Base-by-base conservation (phyloP, 352 stramenopile species). In the Globisporangium solare region DNA sequence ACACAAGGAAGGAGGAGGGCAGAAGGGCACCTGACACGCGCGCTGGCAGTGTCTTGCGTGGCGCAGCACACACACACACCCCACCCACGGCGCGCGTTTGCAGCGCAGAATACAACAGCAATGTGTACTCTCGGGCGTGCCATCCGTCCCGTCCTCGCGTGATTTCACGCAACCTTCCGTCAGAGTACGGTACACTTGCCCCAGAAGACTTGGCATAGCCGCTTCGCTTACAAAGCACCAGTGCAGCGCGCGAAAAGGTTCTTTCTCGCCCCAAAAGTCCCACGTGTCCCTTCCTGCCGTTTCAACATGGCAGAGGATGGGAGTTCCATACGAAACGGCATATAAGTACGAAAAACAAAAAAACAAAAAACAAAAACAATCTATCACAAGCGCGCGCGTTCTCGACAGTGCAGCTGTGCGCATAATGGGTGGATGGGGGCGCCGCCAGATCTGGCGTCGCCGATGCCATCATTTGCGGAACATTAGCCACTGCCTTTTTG, bases 221-320 rank as follows among this genome's bases (percentile, higher is more conserved):
- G 10, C 27, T 35, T 10, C 27, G 10, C 27, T 11, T 35, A 10
- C 5, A 35, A 35, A 35, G 27, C 5, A 35, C 0, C 4, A 35
- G 27, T 35, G 10, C 27, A 35, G 27, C 27, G 6, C 41, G 22
- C 40, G 24, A 49, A 49, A 60, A 60, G 27, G 47, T 45, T 61
- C 56, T 6, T n/a, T 56, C 32, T 31, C 8, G 27, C 47, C 56
- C 12, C 56, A 61, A 61, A 61, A 56, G 56, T 61, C 47, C 56
- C 56, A 20, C 56, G 47, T 47, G 22, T 14, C 55, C 22, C 15
- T 43, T 50, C 37, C 39, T 35, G 21, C 45, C 42, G 31, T 51
- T 53, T 59, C 53, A 32, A 21, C 39, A 43, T 52, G 54, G 54
- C 35, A 60, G 54, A 60, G 27, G 27, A 35, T 35, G 27, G 7